Evolutionary conservation across 2,329 filamentous ascomycete species (phyloP).

Genomic region (Phaeosphaeria sp.): DNA sequence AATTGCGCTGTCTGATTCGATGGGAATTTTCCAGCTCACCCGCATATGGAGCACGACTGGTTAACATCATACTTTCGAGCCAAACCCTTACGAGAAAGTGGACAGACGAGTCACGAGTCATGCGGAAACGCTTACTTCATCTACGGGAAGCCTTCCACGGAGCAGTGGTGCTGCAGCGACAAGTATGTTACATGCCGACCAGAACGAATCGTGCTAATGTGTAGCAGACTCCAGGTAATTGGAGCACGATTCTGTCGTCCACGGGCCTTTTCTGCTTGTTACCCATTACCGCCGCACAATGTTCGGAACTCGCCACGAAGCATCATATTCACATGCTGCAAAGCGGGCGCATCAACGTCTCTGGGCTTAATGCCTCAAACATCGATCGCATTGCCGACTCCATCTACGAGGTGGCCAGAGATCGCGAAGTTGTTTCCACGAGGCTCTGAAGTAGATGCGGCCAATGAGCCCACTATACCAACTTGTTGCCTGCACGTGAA

Average conservation of each 20-base stretch:
- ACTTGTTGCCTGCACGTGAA: too few relatives aligned
- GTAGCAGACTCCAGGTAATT: conserved; percentile 25
- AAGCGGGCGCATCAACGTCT: conserved; percentile 34
- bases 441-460: too few relatives aligned
- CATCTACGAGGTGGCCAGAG: conserved; percentile 18
- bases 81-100: conserved; percentile 13
- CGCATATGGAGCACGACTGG: conserved; percentile 34
- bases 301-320: conserved; percentile 16
- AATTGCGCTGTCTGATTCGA: conserved; percentile 35
- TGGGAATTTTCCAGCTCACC: conserved; percentile 40
- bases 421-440: neutral
- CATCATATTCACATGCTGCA: conserved; percentile 31
- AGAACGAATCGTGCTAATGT: conserved; percentile 1
- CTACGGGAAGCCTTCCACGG: conserved; percentile 14
- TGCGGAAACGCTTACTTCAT: conserved; percentile 19
- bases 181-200: conserved; percentile 9
- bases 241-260: conserved; percentile 21
- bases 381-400: conserved; percentile 24
- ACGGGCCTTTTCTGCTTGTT: conserved; percentile 34
- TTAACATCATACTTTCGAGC: conserved; percentile 25
- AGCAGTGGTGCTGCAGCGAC: conserved; percentile 13
- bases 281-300: conserved; percentile 20
- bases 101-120: conserved; percentile 14
- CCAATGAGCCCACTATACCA: too few relatives aligned
- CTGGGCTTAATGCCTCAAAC: conserved; percentile 27